Evolutionary conservation across 2,329 filamentous ascomycete species (phyloP).

Genomic region (Xylogone sp.): DNA sequence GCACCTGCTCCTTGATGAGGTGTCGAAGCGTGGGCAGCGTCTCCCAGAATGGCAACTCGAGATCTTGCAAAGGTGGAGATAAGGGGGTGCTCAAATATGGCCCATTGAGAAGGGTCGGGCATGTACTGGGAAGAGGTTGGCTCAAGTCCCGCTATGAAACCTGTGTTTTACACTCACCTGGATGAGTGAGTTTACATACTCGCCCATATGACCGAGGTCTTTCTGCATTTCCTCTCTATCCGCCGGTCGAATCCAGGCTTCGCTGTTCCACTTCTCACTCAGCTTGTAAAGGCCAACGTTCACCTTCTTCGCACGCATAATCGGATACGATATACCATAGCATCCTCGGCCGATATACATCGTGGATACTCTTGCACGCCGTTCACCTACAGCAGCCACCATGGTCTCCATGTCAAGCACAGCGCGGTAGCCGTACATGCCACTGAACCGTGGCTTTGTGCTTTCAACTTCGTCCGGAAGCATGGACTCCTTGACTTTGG

Average conservation of each 20-base stretch:
- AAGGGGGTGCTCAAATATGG: conserved; percentile 17
- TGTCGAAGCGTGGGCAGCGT: conserved; percentile 66
- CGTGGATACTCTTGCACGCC: conserved; percentile 47
- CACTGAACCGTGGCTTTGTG: not conserved
- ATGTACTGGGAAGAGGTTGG: not conserved
- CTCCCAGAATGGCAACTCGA: conserved; percentile 48
- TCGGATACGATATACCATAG: conserved; percentile 3
- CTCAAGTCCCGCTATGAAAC: not conserved
- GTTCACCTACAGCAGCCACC: conserved; percentile 43
- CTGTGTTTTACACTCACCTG: not conserved
- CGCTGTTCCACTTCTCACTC: conserved; percentile 50
- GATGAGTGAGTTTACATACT: not conserved
- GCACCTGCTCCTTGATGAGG: conserved; percentile 66
- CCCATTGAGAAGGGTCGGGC: not conserved
- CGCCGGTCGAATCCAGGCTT: conserved; percentile 46
- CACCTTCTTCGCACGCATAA: not conserved
- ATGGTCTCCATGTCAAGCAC: conserved; percentile 34
- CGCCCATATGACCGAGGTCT: conserved; percentile 18
- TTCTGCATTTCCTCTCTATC: conserved; percentile 30
- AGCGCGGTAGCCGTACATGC: not conserved
- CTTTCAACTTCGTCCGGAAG: conserved; percentile 48
- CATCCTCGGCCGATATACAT: conserved; percentile 25
- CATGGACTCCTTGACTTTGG: conserved; percentile 46
- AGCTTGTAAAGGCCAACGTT: conserved; percentile 14
- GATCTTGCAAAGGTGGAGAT: conserved; percentile 17